Conservation (phyloP, 495 filamentous ascomycete genomes). For the Podospora appendiculata region DNA sequence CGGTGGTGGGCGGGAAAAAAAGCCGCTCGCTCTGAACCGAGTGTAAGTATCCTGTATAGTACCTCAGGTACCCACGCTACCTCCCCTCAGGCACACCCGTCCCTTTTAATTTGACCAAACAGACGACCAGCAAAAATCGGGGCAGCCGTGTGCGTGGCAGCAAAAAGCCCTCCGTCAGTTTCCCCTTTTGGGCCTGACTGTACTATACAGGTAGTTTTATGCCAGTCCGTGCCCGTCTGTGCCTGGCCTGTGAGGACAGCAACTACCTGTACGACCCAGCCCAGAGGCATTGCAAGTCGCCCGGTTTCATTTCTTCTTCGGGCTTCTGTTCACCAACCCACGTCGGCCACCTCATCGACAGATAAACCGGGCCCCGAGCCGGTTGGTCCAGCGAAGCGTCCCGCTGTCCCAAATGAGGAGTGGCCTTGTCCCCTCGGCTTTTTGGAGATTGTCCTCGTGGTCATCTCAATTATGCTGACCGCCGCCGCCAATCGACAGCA, state of each 20-base stretch:
- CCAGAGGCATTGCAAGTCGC: no score
- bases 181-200: neutral
- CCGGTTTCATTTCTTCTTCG: neutral
- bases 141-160: neutral
- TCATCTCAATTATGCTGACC: no score
- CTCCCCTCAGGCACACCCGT: no score
- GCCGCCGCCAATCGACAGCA: no score
- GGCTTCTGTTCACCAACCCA: neutral
- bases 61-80: no score
- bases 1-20: neutral
- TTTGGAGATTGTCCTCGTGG: neutral
- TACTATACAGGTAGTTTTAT: neutral
- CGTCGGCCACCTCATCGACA: neutral
- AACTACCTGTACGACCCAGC: no score
- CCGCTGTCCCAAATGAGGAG: neutral
- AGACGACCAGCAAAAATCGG: conserved; percentile 10
- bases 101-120: conserved; percentile 15
- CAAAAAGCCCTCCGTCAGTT: neutral
- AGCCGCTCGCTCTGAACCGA: neutral
- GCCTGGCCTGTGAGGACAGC: neutral
- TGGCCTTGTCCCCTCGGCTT: neutral
- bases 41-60: no score
- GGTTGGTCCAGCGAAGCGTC: neutral
- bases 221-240: no score
- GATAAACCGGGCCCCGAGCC: neutral